Evolutionary conservation across 768 basidiomycete species (phyloP).

Genomic region (Boletus subcaerulescens): DNA sequence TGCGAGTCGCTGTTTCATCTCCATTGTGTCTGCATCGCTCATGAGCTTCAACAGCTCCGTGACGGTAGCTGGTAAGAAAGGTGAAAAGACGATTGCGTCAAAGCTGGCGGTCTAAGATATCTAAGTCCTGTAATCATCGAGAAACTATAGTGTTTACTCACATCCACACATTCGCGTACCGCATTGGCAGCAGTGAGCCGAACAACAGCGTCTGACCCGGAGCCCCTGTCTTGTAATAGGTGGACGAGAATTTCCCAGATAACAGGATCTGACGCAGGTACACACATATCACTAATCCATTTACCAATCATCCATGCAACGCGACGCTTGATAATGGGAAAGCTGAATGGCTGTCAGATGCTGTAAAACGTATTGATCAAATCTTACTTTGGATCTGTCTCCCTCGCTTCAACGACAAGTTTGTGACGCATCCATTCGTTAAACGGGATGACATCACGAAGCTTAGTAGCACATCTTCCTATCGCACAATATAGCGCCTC

Average conservation of each 20-base stretch:
- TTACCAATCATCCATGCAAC: conserved; percentile 93
- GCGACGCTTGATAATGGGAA: conserved; percentile 89
- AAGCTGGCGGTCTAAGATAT: conserved; percentile 58
- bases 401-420: conserved; percentile 56
- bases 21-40: conserved; percentile 69
- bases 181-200: conserved; percentile 81
- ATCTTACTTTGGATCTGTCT: conserved; percentile 56
- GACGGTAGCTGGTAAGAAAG: conserved; percentile 60
- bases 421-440: conserved; percentile 64
- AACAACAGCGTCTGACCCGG: conserved; percentile 80
- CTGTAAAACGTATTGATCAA: not conserved
- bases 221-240: conserved; percentile 65
- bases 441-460: conserved; percentile 66
- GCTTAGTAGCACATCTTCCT: conserved; percentile 70
- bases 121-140: conserved; percentile 5
- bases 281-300: conserved; percentile 73
- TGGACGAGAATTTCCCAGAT: conserved; percentile 83
- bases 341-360: conserved; percentile 43
- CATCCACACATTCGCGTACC: conserved; percentile 80
- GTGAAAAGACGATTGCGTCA: conserved; percentile 59
- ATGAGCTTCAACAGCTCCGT: conserved; percentile 68
- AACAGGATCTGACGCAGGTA: conserved; percentile 53
- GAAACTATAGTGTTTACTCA: conserved; percentile 39
- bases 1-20: conserved; percentile 75
- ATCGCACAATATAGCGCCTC: conserved; percentile 88